Evolutionary conservation across 1,284 basidiomycete genomes (phyloP), one percentile per base, ranked within the genome.

Genomic region (Fomitopsis palustris): DNA sequence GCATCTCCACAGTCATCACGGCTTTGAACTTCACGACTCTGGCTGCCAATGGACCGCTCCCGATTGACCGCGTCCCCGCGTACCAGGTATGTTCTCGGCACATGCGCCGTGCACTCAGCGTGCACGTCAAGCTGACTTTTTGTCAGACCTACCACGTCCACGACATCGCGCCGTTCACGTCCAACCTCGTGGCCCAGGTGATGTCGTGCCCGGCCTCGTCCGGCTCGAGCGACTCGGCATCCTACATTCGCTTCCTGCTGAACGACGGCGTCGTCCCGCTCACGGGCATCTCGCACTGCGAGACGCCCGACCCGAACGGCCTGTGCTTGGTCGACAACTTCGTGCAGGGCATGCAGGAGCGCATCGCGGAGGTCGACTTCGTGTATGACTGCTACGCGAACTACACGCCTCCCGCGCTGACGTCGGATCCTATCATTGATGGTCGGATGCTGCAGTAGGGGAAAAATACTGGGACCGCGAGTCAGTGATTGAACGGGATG

Each of bases 241-340:
- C 75, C 9, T 79, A 80, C 67, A 81, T 87, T 64, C 80, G 86
- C 54, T 82, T 78, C 77, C 67, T 83, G 27, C 68, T 83, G 25
- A 83, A 84, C 62, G 82, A 83, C 62, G 89, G 80, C 1, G 80
- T 86, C 1, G 74, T 90, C 2, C 88, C 90, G 0, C 77, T 90
- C 35, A 69, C 67, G 8, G 67, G 67, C 27, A 65, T 70, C 54
- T 43, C 62, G 1, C 66, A 67, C 56, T 69, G 69, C 60, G 54
- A 59, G 29, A 27, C 63, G 16, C 56, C 41, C 7, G 60, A 67
- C 60, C 60, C 65, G 53, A 52, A 69, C 51, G 68, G 69, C 14
- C 57, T 70, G 53, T 70, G 69, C 57, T 43, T 53, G 3, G 8
- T 65, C 10, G 60, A 49, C 14, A 57, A 62, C 53, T 70, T 69